A percentile compares a stretch with the other conserved stretches of the same genome.
These are phyloP conservation scores for Voacanga thouarsii DNA, from an alignment of 257 asterid species.

Conservation along the genomic window DNA sequence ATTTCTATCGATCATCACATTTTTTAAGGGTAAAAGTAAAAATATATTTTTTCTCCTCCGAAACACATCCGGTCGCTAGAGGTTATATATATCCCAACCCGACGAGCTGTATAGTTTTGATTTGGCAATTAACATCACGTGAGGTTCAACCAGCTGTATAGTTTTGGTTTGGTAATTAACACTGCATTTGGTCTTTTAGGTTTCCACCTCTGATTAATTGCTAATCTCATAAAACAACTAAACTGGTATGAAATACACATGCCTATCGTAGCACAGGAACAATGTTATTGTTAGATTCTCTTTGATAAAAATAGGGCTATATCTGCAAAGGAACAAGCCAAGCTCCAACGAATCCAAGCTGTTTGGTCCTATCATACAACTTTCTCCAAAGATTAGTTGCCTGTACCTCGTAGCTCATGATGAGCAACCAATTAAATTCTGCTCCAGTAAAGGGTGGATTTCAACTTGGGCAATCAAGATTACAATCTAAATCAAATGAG, in stretches of 20 bases:
- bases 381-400: not conserved
- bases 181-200: not conserved
- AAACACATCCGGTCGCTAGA: no score
- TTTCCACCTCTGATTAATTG: not conserved
- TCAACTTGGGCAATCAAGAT: not conserved
- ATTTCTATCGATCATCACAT: no score
- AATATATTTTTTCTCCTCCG: no score
- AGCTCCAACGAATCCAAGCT: not conserved
- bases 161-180: not conserved
- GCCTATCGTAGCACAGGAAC: not conserved
- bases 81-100: no score
- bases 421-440: not conserved
- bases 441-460: not conserved
- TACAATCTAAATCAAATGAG: not conserved
- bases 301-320: not conserved
- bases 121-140: no score
- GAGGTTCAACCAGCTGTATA: not conserved
- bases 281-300: not conserved
- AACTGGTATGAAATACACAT: not conserved
- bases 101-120: no score
- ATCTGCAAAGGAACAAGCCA: not conserved
- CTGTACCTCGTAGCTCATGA: not conserved
- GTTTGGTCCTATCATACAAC: not conserved
- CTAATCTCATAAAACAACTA: slow-evolving; percentile 1
- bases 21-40: no score